Conservation (phyloP, 2,329 filamentous ascomycete species). For the Taxawa tesnikishii region DNA sequence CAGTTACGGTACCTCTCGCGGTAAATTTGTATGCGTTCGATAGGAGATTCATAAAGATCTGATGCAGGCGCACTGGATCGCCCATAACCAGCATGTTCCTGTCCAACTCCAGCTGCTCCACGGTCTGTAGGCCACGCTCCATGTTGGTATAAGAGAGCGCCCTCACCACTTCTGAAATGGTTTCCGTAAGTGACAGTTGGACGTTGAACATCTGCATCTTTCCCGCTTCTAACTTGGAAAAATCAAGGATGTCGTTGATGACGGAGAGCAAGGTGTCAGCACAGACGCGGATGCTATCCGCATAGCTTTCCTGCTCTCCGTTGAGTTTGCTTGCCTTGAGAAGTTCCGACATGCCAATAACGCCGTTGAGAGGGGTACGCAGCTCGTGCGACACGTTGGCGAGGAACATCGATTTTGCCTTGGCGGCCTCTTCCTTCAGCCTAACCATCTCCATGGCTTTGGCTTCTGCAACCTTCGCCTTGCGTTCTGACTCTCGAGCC, state of each 20-base stretch:
- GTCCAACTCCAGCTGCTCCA: constrained; percentile 43
- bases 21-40: constrained; percentile 94
- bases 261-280: constrained; percentile 42
- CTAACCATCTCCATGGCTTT: constrained; percentile 69
- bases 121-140: constrained; percentile 46
- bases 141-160: constrained; percentile 52
- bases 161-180: constrained; percentile 51
- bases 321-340: constrained; percentile 45
- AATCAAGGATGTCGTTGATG: constrained; percentile 42
- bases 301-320: constrained; percentile 48
- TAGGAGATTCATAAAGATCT: constrained; percentile 63
- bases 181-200: constrained; percentile 39
- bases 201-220: constrained; percentile 50
- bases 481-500: constrained; percentile 59
- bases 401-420: constrained; percentile 68
- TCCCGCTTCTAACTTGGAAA: constrained; percentile 39
- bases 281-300: constrained; percentile 53
- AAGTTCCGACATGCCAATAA: constrained; percentile 48
- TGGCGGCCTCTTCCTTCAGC: constrained; percentile 70
- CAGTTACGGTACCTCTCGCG: constrained; percentile 71
- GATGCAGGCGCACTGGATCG: constrained; percentile 38
- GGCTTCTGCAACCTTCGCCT: constrained; percentile 64
- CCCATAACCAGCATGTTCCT: constrained; percentile 40
- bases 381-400: constrained; percentile 48
- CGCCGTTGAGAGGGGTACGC: constrained; percentile 40